Base-by-base conservation (phyloP, 1,284 basidiomycete species). In the Lignosus rhinocerotis region DNA sequence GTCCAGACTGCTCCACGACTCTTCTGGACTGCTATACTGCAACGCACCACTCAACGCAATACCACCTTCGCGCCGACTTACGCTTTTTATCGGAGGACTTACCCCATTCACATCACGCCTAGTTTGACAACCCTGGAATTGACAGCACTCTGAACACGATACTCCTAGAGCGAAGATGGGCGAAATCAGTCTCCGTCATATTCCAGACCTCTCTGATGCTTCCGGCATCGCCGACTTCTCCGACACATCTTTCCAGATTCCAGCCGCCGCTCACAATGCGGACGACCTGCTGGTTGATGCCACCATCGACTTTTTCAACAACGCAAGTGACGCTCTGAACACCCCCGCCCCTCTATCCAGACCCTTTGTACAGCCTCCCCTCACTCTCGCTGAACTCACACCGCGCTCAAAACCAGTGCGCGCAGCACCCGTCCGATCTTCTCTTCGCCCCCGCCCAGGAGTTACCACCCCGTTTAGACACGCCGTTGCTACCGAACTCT, bases 201-300 rank as follows among this genome's bases (percentile, higher is more conserved):
- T 69, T 16, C 69, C 69, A 30, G 68, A 69, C 49, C 51, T 66
- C 31, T 70, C 67, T 16, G 66, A 66, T 30, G 46, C 56, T 10
- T 63, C 66, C 17, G 60, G 43, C 32, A 42, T 56, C 9, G 58
- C 62, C 34, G 66, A 70, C 51, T 59, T 68, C 49, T 69, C 70
- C 31, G 69, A 72, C n/a, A 51, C 64, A 10, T 71, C 71, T 6
- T 72, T 72, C 59, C 70, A 72, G 48, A 70, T 72, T n/a, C 70
- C 71, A 10, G 48, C 42, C 4, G 56, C 61, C 19, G 51, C 60
- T 19, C 56, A 59, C 10, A 58, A 59, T 12, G 45, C 65, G 7
- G 64, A 65, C 30, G 65, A 69, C 44, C 50, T 68, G 10, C 62
- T 72, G 6, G 70, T 62, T 10, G 71, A 70, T 34, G 66, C 69